Evolutionary conservation across 345 rosid genomes (phyloP), one percentile per base, ranked within the genome.

Genomic region (Raphanus raphanistrum): DNA sequence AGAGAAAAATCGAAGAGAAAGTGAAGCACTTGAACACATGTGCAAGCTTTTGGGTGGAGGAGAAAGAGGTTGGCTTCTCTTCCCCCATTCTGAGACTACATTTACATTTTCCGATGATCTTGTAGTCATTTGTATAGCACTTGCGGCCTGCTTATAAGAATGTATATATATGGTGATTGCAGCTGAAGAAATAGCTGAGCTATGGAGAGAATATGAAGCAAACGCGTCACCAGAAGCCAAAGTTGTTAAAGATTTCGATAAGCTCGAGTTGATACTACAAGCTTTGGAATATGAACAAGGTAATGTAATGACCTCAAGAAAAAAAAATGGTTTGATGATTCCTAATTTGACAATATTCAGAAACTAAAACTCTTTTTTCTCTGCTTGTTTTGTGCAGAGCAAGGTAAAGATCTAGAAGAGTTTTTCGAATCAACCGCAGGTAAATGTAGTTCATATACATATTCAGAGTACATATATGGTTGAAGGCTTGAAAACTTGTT

Each of bases 191-290:
- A 84, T 94, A n/a, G 63, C 71, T 57, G 89, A 87, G 54, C 75
- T 94, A 7, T 94, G 98, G 98, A 84, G 73, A 86, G 98, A 94
- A 80, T 94, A 94, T 32, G 98, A 94, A 81, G 95, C 88, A 32
- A 89, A 90, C 80, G 79, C 89, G 8, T 82, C 98, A n/a, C 86
- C 90, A 3, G 98, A 94, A 84, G 98, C 98, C 41, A 90, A 94
- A 84, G 78, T 94, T 71, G 98, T 94, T 67, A 94, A 94, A 88
- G 98, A 94, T 70, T 89, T 92, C 28, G 98, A 94, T 79, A 94
- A 81, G 61, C 89, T 90, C 73, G 98, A 94, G 88, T 85, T 94
- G 97, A 92, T 94, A 86, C 93, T 94, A 81, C 98, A 94, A 88
- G 98, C 97, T 43, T 81, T 92, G 73, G 98, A 94, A 81, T 94